Evolutionary conservation across 352 stramenopile species (phyloP).

Genomic region (Pythium folliculosum): DNA sequence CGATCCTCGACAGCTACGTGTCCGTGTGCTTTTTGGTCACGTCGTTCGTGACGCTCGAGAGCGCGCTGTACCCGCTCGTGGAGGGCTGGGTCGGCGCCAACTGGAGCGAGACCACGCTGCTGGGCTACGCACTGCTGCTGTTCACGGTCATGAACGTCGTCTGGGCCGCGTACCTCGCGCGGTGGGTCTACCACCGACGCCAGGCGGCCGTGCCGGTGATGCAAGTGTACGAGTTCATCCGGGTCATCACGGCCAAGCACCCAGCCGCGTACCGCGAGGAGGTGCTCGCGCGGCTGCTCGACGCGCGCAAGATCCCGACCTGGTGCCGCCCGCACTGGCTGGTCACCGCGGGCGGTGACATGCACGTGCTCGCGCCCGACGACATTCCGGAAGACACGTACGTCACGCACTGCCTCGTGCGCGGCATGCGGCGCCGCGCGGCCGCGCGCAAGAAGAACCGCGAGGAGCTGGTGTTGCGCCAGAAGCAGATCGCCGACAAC

Average conservation of each 20-base stretch:
- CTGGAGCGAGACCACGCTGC: conserved; percentile 35
- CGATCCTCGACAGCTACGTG: conserved; percentile 59
- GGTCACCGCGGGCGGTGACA: not conserved
- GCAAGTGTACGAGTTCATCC: conserved; percentile 38
- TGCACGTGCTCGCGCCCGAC: not conserved
- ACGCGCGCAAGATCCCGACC: conserved; percentile 15
- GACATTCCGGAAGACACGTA: not conserved
- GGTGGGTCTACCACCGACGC: conserved; percentile 34
- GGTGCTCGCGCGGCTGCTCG: conserved; percentile 15
- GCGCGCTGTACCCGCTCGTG: conserved; percentile 45
- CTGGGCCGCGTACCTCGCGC: conserved; percentile 31
- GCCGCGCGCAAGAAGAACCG: not conserved
- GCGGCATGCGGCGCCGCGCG: not conserved
- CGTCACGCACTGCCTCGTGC: not conserved
- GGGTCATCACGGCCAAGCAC: conserved; percentile 14
- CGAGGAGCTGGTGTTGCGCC: not conserved
- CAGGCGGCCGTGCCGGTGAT: conserved; percentile 30
- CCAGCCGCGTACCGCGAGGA: not conserved
- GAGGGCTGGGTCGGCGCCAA: conserved; percentile 16
- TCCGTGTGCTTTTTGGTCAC: conserved; percentile 66
- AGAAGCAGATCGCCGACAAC: not conserved
- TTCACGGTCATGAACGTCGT: conserved; percentile 50
- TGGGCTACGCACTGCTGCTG: conserved; percentile 35
- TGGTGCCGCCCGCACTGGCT: not conserved
- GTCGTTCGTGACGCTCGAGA: conserved; percentile 54